Base-by-base conservation (phyloP, 2,329 filamentous ascomycete genomes). In the Raffaelea ambrosiae region DNA sequence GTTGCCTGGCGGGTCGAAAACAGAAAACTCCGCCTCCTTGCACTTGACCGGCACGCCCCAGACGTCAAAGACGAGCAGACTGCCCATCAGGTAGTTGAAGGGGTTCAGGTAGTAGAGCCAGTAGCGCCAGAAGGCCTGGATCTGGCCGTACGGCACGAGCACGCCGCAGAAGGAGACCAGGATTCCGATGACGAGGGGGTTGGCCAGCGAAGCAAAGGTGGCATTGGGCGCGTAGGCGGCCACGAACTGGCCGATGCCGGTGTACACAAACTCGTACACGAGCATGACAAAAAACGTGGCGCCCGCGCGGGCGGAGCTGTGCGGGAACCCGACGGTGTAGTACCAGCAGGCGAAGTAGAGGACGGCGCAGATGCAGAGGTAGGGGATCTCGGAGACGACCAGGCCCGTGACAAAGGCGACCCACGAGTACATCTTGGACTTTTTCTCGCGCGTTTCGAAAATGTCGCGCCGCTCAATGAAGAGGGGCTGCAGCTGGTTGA, bases 151-250 rank as follows among this genome's bases (percentile, higher is more conserved):
- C 0, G 84, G 83, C 0, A 88, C 84, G 4, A 88, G 68, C 2
- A 88, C 83, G 53, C 85, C 85, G 56, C 83, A 88, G 67, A 89
- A 89, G 1, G 75, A 76, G 8, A 86, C 72, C 3, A 88, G 67
- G 35, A 79, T 61, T 58, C 72, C 69, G 48, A 81, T 63, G n/a
- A 81, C 44, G 1, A 81, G 57, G 0, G 76, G 76, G 52, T 80
- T 81, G 52, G 72, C 70, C 3, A 81, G 66, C 0, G 74, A 66
- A 0, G 78, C 77, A 38, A 80, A 79, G 5, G 79, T 71, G 26
- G 71, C 76, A 51, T 78, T 81, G 0, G 78, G 78, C 0, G 77
- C 73, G 50, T 79, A 81, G 1, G 79, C 77, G 0, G 76, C 76
- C 16, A 81, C 66, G 55, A 79, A 77, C 54, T 83, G 79, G 0